Evolutionary conservation across 1,284 basidiomycete genomes (phyloP), one percentile per base, ranked within the genome.

Genomic region (Coriolopsis trogii): DNA sequence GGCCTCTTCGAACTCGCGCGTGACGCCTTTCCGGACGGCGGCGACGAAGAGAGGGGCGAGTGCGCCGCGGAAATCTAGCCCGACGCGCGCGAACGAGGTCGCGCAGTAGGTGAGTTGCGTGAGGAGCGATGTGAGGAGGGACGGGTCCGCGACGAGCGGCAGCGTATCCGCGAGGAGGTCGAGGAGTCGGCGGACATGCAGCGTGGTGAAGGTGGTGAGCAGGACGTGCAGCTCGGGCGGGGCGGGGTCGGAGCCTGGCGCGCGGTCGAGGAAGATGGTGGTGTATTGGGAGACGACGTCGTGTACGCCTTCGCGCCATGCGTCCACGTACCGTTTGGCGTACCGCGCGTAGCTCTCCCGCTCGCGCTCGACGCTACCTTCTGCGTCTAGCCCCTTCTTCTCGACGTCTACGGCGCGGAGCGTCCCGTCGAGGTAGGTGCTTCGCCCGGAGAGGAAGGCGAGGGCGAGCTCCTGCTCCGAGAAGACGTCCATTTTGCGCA

Each of bases 21-120:
- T 59, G 51, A 81, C 67, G 39, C 73, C 62, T 62, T 65, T 62
- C 6, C 69, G 65, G 4, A 91, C 82, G 4, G 87, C 83, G 18
- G 75, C 67, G n/a, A 78, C 75, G 62, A 93, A 86, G 0, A 89
- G 76, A 5, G 76, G 75, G 0, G 77, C 78, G n/a, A 94, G 74
- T 6, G 87, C 71, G 0, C 76, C 70, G 8, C 84, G 79, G 70
- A 95, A 95, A 63, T 94, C 91, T 53, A 95, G 79, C 1, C 94
- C 94, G n/a, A 93, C 81, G n/a, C 93, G 84, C 0, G 91, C 80
- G 64, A 96, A 95, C 0, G 94, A 93, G n/a, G 87, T 84, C 4
- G 91, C 86, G 67, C 93, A 96, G 70, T 97, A 97, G 8, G 91
- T 90, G 39, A 98, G 80, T 63, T 97, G 95, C 0, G 94, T 95